phyloP scores from a whole-genome alignment of 768 basidiomycete species.

The Xanthoconium purpureum region DNA sequence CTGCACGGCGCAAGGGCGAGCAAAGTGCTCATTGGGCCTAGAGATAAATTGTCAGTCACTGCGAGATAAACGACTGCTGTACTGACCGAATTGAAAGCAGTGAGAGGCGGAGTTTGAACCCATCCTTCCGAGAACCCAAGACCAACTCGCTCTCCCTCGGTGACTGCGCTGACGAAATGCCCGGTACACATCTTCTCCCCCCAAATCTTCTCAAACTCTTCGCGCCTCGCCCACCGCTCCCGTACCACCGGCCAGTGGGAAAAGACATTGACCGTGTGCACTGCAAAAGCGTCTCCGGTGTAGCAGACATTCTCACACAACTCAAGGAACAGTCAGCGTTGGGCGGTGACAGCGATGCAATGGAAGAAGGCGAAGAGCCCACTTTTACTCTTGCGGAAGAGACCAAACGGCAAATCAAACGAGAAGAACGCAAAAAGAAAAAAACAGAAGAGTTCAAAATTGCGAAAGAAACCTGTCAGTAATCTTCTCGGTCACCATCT shows the following conservation, averaged over 20 bases:
- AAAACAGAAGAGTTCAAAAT: slow-evolving; percentile 71
- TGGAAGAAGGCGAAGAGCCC: slow-evolving; percentile 85
- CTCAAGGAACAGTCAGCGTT: slow-evolving; percentile 79
- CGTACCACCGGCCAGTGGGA: slow-evolving; percentile 82
- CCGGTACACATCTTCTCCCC: slow-evolving; percentile 85
- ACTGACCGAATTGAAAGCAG: not conserved
- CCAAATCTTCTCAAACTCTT: slow-evolving; percentile 97
- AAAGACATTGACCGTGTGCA: slow-evolving; percentile 75
- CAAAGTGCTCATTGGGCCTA: slow-evolving; percentile 20
- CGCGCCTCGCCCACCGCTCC: slow-evolving; percentile 86
- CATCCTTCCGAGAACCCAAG: slow-evolving; percentile 8
- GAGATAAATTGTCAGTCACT: not conserved
- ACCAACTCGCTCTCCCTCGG: not conserved
- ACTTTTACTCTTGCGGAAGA: slow-evolving; percentile 81
- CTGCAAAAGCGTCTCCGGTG: slow-evolving; percentile 68
- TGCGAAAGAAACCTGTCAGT: slow-evolving; percentile 84
- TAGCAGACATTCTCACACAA: slow-evolving; percentile 68
- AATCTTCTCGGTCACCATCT: not conserved
- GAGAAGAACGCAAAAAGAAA: slow-evolving; percentile 78
- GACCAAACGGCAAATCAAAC: slow-evolving; percentile 68
- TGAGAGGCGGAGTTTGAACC: slow-evolving; percentile 32
- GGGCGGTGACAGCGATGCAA: slow-evolving; percentile 56
- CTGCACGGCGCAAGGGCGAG: slow-evolving; percentile 9
- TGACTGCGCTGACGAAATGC: slow-evolving; percentile 33
- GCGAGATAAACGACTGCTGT: not conserved